Evolutionary conservation across 371 early-diverging fungal species (phyloP).

Genomic region (Mortierella sp.): DNA sequence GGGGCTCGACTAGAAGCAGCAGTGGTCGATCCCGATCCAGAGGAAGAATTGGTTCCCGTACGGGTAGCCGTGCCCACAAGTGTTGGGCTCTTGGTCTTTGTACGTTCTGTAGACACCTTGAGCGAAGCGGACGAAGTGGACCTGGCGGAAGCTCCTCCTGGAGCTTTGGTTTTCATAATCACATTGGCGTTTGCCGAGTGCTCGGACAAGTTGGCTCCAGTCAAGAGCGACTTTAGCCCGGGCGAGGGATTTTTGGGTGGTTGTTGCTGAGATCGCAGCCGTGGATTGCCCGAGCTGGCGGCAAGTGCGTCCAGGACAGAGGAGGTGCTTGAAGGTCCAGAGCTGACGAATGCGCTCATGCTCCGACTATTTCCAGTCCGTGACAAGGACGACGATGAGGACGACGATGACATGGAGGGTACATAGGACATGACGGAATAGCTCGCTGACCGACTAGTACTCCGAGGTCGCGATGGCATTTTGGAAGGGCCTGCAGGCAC

Average conservation of each 20-base stretch:
- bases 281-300: neutral
- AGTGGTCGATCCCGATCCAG: neutral
- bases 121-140: slow-evolving; percentile 2
- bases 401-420: neutral
- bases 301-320: neutral
- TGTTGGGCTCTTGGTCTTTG: neutral
- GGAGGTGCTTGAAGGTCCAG: too few species aligned
- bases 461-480: slow-evolving; percentile 19
- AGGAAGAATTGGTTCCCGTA: neutral
- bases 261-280: slow-evolving; percentile 23
- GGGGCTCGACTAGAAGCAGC: neutral
- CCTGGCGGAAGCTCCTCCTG: too few species aligned
- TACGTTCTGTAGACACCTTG: neutral
- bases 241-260: neutral
- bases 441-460: slow-evolving; percentile 14
- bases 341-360: too few species aligned
- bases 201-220: too few species aligned
- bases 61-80: neutral
- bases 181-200: too few species aligned
- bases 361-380: too few species aligned
- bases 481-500: slow-evolving; percentile 4
- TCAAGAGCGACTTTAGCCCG: too few species aligned
- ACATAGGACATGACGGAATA: slow-evolving; percentile 10
- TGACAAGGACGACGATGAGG: too few species aligned
- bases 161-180: too few species aligned